These are phyloP conservation scores for Cutaneotrichosporon dermatis DNA, from an alignment of 1,284 basidiomycete genomes.

Conservation along the genomic window DNA sequence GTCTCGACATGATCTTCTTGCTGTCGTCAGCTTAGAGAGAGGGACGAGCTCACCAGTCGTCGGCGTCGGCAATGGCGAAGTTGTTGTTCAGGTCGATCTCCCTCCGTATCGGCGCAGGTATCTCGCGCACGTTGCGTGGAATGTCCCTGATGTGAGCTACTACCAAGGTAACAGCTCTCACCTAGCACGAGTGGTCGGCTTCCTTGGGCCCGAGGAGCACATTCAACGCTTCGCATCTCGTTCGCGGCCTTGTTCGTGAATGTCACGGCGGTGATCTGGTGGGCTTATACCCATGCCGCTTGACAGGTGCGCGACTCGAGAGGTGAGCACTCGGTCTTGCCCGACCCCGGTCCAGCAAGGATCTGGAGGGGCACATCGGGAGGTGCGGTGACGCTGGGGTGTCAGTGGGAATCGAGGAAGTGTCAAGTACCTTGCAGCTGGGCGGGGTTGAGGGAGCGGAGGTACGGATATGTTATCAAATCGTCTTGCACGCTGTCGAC, in stretches of 20 bases:
- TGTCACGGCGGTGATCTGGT: conserved; percentile 71
- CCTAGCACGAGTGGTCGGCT: conserved; percentile 60
- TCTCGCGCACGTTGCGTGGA: conserved; percentile 71
- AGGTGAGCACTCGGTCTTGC: conserved; percentile 69
- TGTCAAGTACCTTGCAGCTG: conserved; percentile 33
- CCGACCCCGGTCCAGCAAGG: conserved; percentile 77
- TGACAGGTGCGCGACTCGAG: conserved; percentile 72
- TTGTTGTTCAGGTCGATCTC: conserved; percentile 63
- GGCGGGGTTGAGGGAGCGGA: conserved; percentile 36
- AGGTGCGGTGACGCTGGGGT: conserved; percentile 62
- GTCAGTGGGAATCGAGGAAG: background rate
- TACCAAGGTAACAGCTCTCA: too few relatives aligned
- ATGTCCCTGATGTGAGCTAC: too few relatives aligned
- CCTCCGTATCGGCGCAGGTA: conserved; percentile 65
- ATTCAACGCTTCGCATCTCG: conserved; percentile 72
- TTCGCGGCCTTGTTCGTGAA: conserved; percentile 87
- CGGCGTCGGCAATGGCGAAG: conserved; percentile 77
- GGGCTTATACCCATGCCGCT: conserved; percentile 58
- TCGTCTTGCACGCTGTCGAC: background rate
- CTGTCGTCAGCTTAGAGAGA: conserved; percentile 45
- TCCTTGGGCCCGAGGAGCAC: conserved; percentile 65
- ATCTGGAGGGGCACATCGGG: conserved; percentile 69
- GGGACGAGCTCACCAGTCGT: conserved; percentile 63
- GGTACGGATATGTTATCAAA: conserved; percentile 26
- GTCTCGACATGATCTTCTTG: conserved; percentile 64